Conservation (phyloP, 371 early-diverging fungal species). For the Basidiobolus heterosporus region DNA sequence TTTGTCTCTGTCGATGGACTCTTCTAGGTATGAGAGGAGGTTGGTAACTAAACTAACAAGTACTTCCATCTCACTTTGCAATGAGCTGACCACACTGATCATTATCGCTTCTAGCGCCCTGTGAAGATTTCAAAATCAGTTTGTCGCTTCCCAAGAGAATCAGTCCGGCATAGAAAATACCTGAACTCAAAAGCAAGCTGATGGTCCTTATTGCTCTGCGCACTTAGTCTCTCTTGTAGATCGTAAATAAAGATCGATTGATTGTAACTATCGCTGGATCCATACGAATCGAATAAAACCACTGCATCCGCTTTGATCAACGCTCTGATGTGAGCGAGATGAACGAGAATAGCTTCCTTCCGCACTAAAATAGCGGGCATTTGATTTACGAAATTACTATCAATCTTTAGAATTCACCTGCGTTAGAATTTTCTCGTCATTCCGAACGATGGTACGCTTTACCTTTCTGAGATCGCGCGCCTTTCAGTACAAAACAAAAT, state of each 20-base stretch:
- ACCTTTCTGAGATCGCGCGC: constrained; percentile 58
- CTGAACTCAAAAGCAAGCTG: constrained; percentile 52
- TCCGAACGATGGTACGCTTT: background rate
- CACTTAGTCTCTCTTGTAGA: constrained; percentile 50
- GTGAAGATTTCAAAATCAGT: background rate
- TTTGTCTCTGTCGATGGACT: constrained; percentile 48
- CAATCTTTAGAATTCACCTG: constrained; percentile 20
- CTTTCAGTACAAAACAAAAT: background rate
- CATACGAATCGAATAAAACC: constrained; percentile 56
- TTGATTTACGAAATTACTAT: constrained; percentile 56
- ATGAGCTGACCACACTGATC: constrained; percentile 41
- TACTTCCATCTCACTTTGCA: constrained; percentile 60
- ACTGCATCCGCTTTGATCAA: constrained; percentile 64
- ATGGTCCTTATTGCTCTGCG: constrained; percentile 22
- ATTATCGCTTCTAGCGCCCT: constrained; percentile 72
- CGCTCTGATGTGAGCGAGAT: constrained; percentile 61
- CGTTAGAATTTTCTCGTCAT: background rate
- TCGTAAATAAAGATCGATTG: constrained; percentile 64
- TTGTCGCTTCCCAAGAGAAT: background rate
- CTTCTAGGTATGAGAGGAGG: constrained; percentile 50
- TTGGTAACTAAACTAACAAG: constrained; percentile 40
- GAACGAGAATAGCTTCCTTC: constrained; percentile 62
- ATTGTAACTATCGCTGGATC: constrained; percentile 42
- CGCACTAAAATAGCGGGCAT: constrained; percentile 76
- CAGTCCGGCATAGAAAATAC: constrained; percentile 13